Percentiles rank a stretch among this genome's conserved stretches.
Conservation (phyloP, 2,329 filamentous ascomycete species). For the Coleophoma eucalyptorum region DNA sequence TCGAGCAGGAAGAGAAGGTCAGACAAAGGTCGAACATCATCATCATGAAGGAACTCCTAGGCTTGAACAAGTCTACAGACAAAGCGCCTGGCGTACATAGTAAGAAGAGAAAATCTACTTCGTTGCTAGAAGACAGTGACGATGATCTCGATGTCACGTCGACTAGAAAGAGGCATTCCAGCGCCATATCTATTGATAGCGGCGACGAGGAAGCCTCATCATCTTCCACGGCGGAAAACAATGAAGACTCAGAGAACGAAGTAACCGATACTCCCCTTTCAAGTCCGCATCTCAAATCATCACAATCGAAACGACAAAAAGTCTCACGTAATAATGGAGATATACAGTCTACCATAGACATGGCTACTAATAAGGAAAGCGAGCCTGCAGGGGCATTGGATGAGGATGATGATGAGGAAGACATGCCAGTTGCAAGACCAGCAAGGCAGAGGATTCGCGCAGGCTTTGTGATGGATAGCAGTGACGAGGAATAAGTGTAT, state of each 20-base stretch:
- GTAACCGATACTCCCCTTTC: constrained; percentile 34
- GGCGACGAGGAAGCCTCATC: constrained; percentile 24
- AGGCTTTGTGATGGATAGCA: constrained; percentile 56
- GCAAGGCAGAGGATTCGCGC: constrained; percentile 36
- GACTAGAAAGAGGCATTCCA: constrained; percentile 18
- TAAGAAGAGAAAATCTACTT: constrained; percentile 13
- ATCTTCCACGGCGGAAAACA: constrained; percentile 14
- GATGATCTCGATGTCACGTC: constrained; percentile 14
- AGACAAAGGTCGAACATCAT: constrained; percentile 42
- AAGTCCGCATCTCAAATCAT: constrained; percentile 28
- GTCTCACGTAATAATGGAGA: constrained; percentile 24
- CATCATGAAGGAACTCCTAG: constrained; percentile 24
- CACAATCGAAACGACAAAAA: constrained; percentile 33
- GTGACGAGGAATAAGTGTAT: constrained; percentile 37
- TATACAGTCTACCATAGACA: constrained; percentile 23
- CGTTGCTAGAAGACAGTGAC: constrained; percentile 21
- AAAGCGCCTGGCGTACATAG: neutral
- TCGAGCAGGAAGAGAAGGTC: constrained; percentile 67
- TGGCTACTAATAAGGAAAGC: constrained; percentile 20
- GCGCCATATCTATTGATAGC: constrained; percentile 19
- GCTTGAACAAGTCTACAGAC: constrained; percentile 14
- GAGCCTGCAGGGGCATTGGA: constrained; percentile 4
- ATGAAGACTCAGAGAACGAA: constrained; percentile 28
- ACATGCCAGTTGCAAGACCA: constrained; percentile 29
- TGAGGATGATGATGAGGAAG: constrained; percentile 36